phyloP scores from a whole-genome alignment of 2,329 filamentous ascomycete species.

The Fusarium bactridioides region DNA sequence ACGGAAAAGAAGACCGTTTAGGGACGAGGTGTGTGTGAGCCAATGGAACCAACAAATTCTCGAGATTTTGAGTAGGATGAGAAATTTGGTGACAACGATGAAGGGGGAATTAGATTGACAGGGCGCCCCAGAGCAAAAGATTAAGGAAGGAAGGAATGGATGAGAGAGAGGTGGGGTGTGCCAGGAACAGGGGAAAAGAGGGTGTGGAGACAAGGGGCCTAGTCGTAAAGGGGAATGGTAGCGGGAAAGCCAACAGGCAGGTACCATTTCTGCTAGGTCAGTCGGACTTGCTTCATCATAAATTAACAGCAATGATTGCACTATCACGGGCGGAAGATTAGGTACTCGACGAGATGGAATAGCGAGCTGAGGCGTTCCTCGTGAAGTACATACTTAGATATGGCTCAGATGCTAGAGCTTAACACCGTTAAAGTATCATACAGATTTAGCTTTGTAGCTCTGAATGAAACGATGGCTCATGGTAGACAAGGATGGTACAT shows the following conservation, averaged over 20 bases:
- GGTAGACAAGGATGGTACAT: slow-evolving; percentile 27
- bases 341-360: background rate
- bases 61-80: slow-evolving; percentile 37
- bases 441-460: slow-evolving; percentile 7
- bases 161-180: slow-evolving; percentile 36
- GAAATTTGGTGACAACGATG: slow-evolving; percentile 40
- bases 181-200: slow-evolving; percentile 17
- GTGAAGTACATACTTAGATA: background rate
- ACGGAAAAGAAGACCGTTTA: slow-evolving; percentile 21
- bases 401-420: background rate
- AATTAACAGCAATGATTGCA: background rate
- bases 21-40: slow-evolving; percentile 26
- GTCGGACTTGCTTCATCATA: background rate
- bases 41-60: slow-evolving; percentile 22
- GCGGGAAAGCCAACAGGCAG: slow-evolving; percentile 9
- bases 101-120: slow-evolving; percentile 41
- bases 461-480: slow-evolving; percentile 36
- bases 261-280: slow-evolving; percentile 5
- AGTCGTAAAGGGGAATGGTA: slow-evolving; percentile 22
- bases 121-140: slow-evolving; percentile 27
- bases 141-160: slow-evolving; percentile 28
- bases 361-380: background rate
- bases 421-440: background rate
- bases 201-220: slow-evolving; percentile 25
- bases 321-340: background rate